Base-by-base conservation (phyloP, 2,329 filamentous ascomycete species). In the Tolypocladium amazonense region DNA sequence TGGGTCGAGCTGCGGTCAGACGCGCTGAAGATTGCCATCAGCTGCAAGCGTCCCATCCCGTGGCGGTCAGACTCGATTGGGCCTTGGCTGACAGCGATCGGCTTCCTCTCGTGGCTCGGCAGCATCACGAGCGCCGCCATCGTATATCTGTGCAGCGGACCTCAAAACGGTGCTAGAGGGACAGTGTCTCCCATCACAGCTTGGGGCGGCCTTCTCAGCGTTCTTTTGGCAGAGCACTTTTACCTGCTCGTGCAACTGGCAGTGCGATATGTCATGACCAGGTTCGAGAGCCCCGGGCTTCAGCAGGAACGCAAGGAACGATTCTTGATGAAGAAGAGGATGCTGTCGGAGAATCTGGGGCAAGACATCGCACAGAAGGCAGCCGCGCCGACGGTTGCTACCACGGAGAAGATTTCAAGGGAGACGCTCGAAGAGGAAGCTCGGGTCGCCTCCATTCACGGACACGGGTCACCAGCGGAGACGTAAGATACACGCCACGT, bases 1-100 rank as follows among this genome's bases (percentile, higher is more conserved):
- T 97, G 93, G 92, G 78, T 99, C 60, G 94, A 97, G 71, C 83
- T 97, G 45, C 89, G 94, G 50, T 90, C 90, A 0, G 94, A 99
- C 70, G 92, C 93, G 2, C 83, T 96, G 76, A 99, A 99, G 73
- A 96, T 97, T 67, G 92, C 92, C 59, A 81, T 91, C 56, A 88
- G 92, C 72, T 92, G 90, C 79, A 88, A 93, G 68, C 87, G 94
- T 4, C 94, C 94, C 0, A 90, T 90, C 43, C 94, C 94, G 0
- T 91, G 89, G 83, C 86, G 94, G 58, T 87, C 91, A 1, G 94
- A 97, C 75, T 94, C 90, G 1, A 97, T 99, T 65, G 94, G 94
- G 0, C 92, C 94, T 0, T 97, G 92, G 88, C 79, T 97, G 15
- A 84, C 92, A 64, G 87, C 89, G 1, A 79, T 99, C 2, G 88